phyloP scores from a whole-genome alignment of 148 eudicot genomes.

The Silene conica region DNA sequence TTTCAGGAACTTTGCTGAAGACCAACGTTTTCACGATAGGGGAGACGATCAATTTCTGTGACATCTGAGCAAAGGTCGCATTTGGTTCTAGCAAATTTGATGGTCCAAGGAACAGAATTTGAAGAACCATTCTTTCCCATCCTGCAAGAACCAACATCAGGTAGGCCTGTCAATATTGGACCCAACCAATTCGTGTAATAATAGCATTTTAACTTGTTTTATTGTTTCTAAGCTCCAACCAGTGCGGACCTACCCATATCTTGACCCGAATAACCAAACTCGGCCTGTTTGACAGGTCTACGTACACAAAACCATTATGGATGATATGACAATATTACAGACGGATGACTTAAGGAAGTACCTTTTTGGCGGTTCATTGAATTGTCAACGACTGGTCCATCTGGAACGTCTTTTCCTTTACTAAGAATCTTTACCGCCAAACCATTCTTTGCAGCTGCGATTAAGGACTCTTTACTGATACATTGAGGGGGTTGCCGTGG shows the following conservation, averaged over 20 bases:
- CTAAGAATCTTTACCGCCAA: slow-evolving; percentile 91
- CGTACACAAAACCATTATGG: too few species aligned
- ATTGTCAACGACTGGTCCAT: slow-evolving; percentile 88
- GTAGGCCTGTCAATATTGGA: too few species aligned
- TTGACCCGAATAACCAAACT: too few species aligned
- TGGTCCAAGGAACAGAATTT: slow-evolving; percentile 94
- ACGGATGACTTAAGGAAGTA: slow-evolving; percentile 13
- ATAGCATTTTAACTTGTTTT: too few species aligned
- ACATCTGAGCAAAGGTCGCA: slow-evolving; percentile 88
- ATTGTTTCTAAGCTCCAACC: too few species aligned
- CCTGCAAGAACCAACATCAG: slow-evolving; percentile 40
- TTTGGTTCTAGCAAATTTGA: slow-evolving; percentile 94
- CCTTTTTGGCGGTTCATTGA: slow-evolving; percentile 78
- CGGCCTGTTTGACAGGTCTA: too few species aligned
- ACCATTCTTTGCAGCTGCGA: slow-evolving; percentile 91
- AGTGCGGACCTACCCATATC: too few species aligned
- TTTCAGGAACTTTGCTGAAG: slow-evolving; percentile 98
- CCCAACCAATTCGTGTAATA: too few species aligned
- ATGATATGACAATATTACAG: neutral
- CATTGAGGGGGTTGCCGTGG: slow-evolving; percentile 86
- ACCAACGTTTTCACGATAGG: slow-evolving; percentile 96
- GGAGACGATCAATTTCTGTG: slow-evolving; percentile 92
- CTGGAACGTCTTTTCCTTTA: slow-evolving; percentile 75
- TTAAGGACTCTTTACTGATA: slow-evolving; percentile 74
- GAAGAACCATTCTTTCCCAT: slow-evolving; percentile 99